Evolutionary conservation across 2,329 filamentous ascomycete genomes (phyloP).

Genomic region (Hypoxylon sp.): DNA sequence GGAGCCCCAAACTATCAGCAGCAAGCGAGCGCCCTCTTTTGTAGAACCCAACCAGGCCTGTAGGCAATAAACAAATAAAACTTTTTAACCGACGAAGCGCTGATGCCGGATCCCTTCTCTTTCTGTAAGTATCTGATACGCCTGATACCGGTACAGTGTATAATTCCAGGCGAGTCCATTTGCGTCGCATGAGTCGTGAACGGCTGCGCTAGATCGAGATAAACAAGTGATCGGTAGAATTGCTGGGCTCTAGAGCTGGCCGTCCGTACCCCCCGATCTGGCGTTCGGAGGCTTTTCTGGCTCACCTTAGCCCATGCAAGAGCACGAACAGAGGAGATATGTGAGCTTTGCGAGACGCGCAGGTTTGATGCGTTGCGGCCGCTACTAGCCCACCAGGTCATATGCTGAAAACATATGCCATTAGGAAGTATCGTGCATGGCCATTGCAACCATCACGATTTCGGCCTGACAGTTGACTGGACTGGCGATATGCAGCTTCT

Average conservation of each 20-base stretch:
- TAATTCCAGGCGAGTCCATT: constrained; percentile 28
- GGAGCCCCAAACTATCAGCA: constrained; percentile 31
- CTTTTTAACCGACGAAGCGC: constrained; percentile 27
- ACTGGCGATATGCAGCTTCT: constrained; percentile 49
- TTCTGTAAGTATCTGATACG: constrained; percentile 25
- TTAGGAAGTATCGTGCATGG: constrained; percentile 49
- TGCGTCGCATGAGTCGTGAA: constrained; percentile 36
- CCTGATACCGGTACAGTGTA: constrained; percentile 17
- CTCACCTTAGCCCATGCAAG: constrained; percentile 44
- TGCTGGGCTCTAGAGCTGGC: constrained; percentile 37
- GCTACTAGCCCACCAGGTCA: constrained; percentile 49
- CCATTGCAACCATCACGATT: constrained; percentile 51
- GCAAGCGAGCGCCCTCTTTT: constrained; percentile 34
- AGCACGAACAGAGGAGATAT: constrained; percentile 35
- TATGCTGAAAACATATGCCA: constrained; percentile 49
- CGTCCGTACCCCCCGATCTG: constrained; percentile 38
- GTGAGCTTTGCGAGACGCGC: constrained; percentile 44
- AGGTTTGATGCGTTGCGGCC: constrained; percentile 40
- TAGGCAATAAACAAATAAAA: constrained; percentile 11
- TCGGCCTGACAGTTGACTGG: constrained; percentile 49
- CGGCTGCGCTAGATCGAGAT: constrained; percentile 37
- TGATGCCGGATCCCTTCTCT: constrained; percentile 25
- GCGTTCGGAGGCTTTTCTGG: constrained; percentile 44
- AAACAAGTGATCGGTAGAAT: constrained; percentile 38
- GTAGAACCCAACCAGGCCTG: constrained; percentile 28